These are phyloP conservation scores for Saturnispora gosingensis DNA, from an alignment of 805 yeast genomes.

Conservation along the genomic window DNA sequence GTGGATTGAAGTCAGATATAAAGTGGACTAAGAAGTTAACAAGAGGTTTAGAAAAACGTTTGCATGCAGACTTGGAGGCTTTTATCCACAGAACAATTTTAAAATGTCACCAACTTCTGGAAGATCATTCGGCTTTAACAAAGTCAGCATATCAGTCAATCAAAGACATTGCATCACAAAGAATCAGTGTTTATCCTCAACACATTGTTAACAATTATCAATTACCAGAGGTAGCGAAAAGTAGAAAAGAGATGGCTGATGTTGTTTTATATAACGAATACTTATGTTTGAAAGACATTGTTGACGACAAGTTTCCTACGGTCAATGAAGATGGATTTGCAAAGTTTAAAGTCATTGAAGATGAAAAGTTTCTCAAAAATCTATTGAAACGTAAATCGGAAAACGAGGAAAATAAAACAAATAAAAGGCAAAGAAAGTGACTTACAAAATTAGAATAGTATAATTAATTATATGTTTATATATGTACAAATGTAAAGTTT, in stretches of 20 bases:
- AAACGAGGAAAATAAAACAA: conserved; percentile 18
- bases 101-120: conserved; percentile 54
- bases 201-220: conserved; percentile 11
- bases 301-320: conserved; percentile 16
- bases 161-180: conserved; percentile 24
- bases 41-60: conserved; percentile 14
- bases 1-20: conserved; percentile 23
- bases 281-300: conserved; percentile 36
- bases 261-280: conserved; percentile 51
- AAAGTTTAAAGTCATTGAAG: conserved; percentile 39
- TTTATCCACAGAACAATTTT: conserved; percentile 42
- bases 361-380: conserved; percentile 49
- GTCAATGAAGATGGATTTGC: conserved; percentile 15
- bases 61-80: conserved; percentile 23
- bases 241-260: conserved; percentile 38
- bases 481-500: neutral
- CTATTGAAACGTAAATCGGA: conserved; percentile 42
- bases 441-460: neutral
- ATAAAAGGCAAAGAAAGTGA: conserved; percentile 23
- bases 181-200: conserved; percentile 42
- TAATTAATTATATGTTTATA: neutral
- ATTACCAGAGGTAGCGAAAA: conserved; percentile 13
- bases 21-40: conserved; percentile 26
- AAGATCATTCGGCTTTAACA: conserved; percentile 38
- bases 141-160: conserved; percentile 23